These are phyloP conservation scores for Aspergillus pseudoglaucus DNA, from an alignment of 2,329 filamentous ascomycete species.

Conservation along the genomic window DNA sequence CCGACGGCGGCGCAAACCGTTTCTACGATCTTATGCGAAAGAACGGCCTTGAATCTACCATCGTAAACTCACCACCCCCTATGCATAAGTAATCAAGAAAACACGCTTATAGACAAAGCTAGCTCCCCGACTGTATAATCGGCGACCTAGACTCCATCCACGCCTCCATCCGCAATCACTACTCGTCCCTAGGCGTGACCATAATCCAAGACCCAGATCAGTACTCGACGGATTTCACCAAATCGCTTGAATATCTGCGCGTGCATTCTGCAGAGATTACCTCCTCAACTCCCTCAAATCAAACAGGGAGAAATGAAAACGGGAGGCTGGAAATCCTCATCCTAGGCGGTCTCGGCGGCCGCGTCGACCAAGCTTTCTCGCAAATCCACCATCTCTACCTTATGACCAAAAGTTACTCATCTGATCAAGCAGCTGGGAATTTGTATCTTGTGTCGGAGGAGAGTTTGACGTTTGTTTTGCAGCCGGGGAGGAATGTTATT, in stretches of 20 bases:
- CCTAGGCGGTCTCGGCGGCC: conserved; percentile 77
- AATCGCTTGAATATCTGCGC: conserved; percentile 62
- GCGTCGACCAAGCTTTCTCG: conserved; percentile 87
- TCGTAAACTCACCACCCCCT: conserved; percentile 20
- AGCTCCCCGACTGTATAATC: conserved; percentile 66
- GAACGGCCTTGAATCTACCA: conserved; percentile 20
- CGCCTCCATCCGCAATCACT: conserved; percentile 58
- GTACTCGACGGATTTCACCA: conserved; percentile 84
- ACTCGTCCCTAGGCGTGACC: conserved; percentile 52
- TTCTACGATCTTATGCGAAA: conserved; percentile 50
- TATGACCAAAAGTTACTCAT: conserved; percentile 20
- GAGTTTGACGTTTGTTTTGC: conserved; percentile 77
- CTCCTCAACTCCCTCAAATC: neutral
- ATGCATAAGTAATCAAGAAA: conserved; percentile 5
- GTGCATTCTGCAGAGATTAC: conserved; percentile 21
- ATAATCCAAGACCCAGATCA: conserved; percentile 72
- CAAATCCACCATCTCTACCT: conserved; percentile 76
- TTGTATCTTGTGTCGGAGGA: conserved; percentile 76
- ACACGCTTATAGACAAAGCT: conserved; percentile 17
- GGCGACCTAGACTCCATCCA: conserved; percentile 85
- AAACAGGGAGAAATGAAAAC: conserved; percentile 3
- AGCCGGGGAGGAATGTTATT: conserved; percentile 61
- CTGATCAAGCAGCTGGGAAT: conserved; percentile 37
- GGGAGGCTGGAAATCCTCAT: conserved; percentile 60
- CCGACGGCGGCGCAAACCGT: conserved; percentile 84